Evolutionary conservation across 2,329 filamentous ascomycete species (phyloP).

Genomic region (Venturia effusa): DNA sequence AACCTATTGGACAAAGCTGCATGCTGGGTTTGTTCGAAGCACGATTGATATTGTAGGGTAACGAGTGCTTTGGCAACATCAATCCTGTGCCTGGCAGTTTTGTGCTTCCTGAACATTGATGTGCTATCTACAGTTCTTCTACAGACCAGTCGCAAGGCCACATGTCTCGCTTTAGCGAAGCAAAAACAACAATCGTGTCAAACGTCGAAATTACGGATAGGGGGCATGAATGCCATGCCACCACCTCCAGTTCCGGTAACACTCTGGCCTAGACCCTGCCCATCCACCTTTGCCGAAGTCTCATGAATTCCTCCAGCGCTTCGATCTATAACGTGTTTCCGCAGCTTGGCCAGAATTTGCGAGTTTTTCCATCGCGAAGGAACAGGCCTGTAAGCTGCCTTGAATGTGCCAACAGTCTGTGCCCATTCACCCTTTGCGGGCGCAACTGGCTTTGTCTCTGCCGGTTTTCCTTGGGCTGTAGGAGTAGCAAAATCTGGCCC

Average conservation of each 20-base stretch:
- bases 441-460: conserved; percentile 14
- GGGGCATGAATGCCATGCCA: conserved; percentile 41
- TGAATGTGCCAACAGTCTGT: conserved; percentile 90
- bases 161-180: background rate
- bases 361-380: conserved; percentile 76
- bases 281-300: conserved; percentile 22
- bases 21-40: background rate
- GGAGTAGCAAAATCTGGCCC: conserved; percentile 32
- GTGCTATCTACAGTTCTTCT: background rate
- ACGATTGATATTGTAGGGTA: background rate
- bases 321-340: conserved; percentile 66
- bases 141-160: background rate
- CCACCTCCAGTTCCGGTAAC: conserved; percentile 25
- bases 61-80: background rate
- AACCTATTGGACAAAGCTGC: no score
- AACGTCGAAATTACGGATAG: conserved; percentile 36
- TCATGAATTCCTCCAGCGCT: conserved; percentile 49
- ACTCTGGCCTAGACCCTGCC: conserved; percentile 22
- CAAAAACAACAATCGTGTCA: background rate
- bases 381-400: conserved; percentile 84
- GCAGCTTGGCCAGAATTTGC: conserved; percentile 64
- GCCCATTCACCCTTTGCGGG: conserved; percentile 72
- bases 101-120: background rate
- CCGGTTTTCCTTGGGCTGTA: conserved; percentile 33
- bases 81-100: background rate